These are phyloP conservation scores for Gnaphalium uliginosum DNA, from an alignment of 129 eudicot genomes.

Conservation along the genomic window DNA sequence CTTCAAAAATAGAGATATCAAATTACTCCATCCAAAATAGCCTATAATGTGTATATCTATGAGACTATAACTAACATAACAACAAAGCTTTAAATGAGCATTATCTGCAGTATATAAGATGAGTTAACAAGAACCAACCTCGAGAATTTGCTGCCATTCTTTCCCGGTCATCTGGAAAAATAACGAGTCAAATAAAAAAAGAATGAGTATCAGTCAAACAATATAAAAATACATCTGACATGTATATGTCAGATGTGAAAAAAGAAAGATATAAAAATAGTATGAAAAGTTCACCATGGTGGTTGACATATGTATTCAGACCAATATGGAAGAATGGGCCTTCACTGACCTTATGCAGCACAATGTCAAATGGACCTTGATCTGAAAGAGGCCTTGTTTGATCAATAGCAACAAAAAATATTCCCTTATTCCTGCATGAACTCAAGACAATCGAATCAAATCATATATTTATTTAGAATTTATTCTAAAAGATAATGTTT, in stretches of 20 bases:
- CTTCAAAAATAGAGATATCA: constrained; percentile 35
- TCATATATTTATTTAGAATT: not conserved
- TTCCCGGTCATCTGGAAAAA: constrained; percentile 73
- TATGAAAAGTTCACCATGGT: constrained; percentile 35
- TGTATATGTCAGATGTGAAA: not conserved
- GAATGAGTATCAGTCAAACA: constrained; percentile 10
- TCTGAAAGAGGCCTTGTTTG: constrained; percentile 80
- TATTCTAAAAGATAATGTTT: not conserved
- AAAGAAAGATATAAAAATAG: not conserved
- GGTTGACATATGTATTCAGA: constrained; percentile 40
- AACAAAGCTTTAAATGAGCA: not conserved
- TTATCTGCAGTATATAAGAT: not conserved
- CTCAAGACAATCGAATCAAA: not conserved
- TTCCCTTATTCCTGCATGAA: constrained; percentile 84
- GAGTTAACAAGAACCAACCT: constrained; percentile 53
- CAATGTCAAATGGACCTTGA: constrained; percentile 96
- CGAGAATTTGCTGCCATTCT: constrained; percentile 87
- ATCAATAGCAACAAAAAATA: constrained; percentile 89
- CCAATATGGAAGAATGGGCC: constrained; percentile 36
- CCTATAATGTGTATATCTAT: not conserved
- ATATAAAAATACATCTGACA: not conserved
- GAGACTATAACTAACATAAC: not conserved
- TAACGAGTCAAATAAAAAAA: not conserved
- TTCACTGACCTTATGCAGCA: constrained; percentile 78
- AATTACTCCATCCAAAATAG: not conserved